These are phyloP conservation scores for Tephrocybe sp. DNA, from an alignment of 768 basidiomycete genomes.

Conservation along the genomic window DNA sequence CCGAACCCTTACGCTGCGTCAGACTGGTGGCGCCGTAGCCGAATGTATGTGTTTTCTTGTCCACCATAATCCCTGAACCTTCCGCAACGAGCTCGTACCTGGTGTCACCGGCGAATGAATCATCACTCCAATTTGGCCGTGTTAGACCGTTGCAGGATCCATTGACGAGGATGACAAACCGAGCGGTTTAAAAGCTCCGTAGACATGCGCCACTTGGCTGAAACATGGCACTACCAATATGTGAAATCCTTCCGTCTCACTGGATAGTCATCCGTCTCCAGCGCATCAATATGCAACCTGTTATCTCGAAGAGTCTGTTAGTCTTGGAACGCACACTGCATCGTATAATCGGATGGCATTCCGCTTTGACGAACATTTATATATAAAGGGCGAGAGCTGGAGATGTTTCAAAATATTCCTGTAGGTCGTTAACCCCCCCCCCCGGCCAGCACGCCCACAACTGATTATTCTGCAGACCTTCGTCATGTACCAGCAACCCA, in stretches of 20 bases:
- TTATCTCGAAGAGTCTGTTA: too few relatives aligned
- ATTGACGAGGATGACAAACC: too few relatives aligned
- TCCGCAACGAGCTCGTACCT: too few relatives aligned
- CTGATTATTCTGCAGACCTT: neutral
- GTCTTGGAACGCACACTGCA: neutral
- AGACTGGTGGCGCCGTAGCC: too few relatives aligned
- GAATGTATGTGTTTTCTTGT: too few relatives aligned
- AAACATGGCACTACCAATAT: neutral
- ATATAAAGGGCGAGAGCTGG: neutral
- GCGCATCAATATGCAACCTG: neutral
- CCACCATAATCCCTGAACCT: too few relatives aligned
- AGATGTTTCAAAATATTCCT: neutral
- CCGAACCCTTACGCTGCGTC: too few relatives aligned
- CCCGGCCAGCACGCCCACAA: too few relatives aligned
- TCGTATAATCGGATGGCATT: neutral
- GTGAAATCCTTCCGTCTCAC: neutral
- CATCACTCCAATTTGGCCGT: too few relatives aligned
- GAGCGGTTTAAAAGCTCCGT: neutral
- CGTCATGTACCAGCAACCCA: constrained; percentile 19
- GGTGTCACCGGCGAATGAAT: too few relatives aligned
- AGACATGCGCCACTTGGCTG: neutral
- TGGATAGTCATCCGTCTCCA: neutral
- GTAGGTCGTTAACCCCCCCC: neutral
- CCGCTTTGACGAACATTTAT: neutral
- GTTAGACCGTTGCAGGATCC: too few relatives aligned